Percentiles rank a stretch among this genome's conserved stretches.
Evolutionary conservation across 1,139 yeast species (phyloP).

Genomic region (Protomyces inundatus): DNA sequence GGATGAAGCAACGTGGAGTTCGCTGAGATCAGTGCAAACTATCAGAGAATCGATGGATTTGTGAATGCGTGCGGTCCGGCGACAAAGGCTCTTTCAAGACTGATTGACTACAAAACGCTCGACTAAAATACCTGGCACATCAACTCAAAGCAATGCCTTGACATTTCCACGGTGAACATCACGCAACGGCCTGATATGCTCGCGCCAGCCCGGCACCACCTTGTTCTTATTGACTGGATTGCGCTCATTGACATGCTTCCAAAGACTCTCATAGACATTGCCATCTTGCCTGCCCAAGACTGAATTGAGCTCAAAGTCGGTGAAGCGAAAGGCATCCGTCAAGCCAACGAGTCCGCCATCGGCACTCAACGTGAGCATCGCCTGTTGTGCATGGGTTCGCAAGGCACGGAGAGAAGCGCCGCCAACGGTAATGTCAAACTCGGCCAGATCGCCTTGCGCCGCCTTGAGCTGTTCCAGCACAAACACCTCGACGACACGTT

Average conservation of each 20-base stretch:
- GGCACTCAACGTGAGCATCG: background rate
- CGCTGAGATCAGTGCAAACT: no score
- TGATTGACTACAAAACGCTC: background rate
- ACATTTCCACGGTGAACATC: slow-evolving; percentile 1
- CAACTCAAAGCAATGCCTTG: background rate
- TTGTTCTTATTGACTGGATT: slow-evolving; percentile 14
- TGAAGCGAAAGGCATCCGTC: slow-evolving; percentile 84
- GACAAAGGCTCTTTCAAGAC: no score
- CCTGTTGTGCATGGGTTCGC: background rate
- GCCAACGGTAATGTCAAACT: background rate
- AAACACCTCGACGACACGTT: background rate
- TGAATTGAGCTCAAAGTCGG: slow-evolving; percentile 79
- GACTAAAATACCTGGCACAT: background rate
- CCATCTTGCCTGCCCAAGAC: slow-evolving; percentile 83
- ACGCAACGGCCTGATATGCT: slow-evolving; percentile 9
- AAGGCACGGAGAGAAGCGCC: background rate
- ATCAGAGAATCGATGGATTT: no score
- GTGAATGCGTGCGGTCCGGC: no score
- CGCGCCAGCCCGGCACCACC: slow-evolving; percentile 3
- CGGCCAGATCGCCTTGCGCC: slow-evolving; percentile 4
- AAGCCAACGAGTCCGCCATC: slow-evolving; percentile 52
- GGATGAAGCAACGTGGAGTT: no score
- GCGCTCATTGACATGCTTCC: slow-evolving; percentile 15
- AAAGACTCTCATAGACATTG: slow-evolving; percentile 63
- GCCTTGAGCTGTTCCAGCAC: slow-evolving; percentile 1